Evolutionary conservation across 2,329 filamentous ascomycete genomes (phyloP), one percentile per base, ranked within the genome.

Genomic region (Aschersonia sp.): DNA sequence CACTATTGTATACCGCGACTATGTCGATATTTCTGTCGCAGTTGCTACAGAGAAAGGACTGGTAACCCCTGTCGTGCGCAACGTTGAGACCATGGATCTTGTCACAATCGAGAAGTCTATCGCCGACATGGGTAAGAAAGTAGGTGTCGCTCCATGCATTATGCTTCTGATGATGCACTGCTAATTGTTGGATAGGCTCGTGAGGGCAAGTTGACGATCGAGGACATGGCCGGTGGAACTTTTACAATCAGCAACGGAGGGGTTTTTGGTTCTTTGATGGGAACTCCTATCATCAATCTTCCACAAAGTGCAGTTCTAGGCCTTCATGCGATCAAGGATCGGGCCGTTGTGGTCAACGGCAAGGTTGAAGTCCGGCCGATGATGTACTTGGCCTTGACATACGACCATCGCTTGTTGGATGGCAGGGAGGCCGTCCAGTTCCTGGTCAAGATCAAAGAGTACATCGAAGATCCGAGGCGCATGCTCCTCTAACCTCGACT

Each of bases 331-430:
- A 95, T 95, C 68, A 98, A 98, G 73, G 88, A 98, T 48, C 86
- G 84, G 59, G 81, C 90, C 3, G 81, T 95, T 46, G 90, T 77
- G 30, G 74, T 97, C 52, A 88, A 97, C 60, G 92, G 92, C 60
- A 94, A 95, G 72, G 74, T 97, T 49, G 89, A 95, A 66, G 86
- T 95, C 56, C 79, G 92, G 55, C 92, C 92, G n/a, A 97, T 98
- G 88, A 98, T 98, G 92, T 97, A 95, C 67, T 78, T 98, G 54
- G 92, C 92, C 41, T 76, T 98, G 50, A 98, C 92, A 11, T 98
- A 98, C 62, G 92, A 98, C 65, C 92, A 98, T 70, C 85, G 92
- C 62, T 79, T 98, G 45, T 74, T 98, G 30, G 92, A 97, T 65
- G 92, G 92, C 45, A 81, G 90, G 62, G 90, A 97, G 71, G 92